These are phyloP conservation scores for Ustilago trichophora DNA, from an alignment of 1,284 basidiomycete species.

Conservation along the genomic window DNA sequence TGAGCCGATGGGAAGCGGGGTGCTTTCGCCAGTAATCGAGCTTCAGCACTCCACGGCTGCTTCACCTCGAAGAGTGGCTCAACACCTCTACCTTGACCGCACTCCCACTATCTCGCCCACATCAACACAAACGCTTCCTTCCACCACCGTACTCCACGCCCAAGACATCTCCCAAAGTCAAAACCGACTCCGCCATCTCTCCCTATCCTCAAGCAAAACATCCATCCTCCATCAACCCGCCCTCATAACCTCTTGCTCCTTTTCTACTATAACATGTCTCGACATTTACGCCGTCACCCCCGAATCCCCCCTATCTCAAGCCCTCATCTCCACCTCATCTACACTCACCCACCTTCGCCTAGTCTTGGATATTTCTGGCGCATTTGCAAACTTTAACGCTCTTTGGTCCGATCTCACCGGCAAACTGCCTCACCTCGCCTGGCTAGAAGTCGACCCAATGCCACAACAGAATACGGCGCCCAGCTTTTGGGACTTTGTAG, in stretches of 20 bases:
- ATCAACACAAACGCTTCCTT: too few species aligned
- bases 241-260: conserved; percentile 13
- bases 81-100: conserved; percentile 17
- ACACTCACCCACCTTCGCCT: conserved; percentile 24
- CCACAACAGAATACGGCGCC: conserved; percentile 47
- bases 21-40: conserved; percentile 3
- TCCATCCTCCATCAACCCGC: conserved; percentile 22
- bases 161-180: conserved; percentile 2
- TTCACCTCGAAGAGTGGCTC: not conserved
- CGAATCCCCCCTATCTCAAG: conserved; percentile 9
- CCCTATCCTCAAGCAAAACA: conserved; percentile 32
- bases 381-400: conserved; percentile 29
- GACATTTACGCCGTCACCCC: conserved; percentile 44
- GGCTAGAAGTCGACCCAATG: conserved; percentile 29
- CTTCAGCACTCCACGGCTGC: not conserved
- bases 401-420: conserved; percentile 26
- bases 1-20: conserved; percentile 1
- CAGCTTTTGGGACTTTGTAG: conserved; percentile 31
- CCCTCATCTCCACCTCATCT: conserved; percentile 4
- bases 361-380: conserved; percentile 28
- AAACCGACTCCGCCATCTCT: conserved; percentile 18
- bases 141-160: not conserved
- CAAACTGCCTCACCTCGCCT: conserved; percentile 1
- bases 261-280: conserved; percentile 16
- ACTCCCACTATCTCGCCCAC: too few species aligned